Base-by-base conservation (phyloP, 2,329 filamentous ascomycete genomes). In the Mycosphaerella sp. region DNA sequence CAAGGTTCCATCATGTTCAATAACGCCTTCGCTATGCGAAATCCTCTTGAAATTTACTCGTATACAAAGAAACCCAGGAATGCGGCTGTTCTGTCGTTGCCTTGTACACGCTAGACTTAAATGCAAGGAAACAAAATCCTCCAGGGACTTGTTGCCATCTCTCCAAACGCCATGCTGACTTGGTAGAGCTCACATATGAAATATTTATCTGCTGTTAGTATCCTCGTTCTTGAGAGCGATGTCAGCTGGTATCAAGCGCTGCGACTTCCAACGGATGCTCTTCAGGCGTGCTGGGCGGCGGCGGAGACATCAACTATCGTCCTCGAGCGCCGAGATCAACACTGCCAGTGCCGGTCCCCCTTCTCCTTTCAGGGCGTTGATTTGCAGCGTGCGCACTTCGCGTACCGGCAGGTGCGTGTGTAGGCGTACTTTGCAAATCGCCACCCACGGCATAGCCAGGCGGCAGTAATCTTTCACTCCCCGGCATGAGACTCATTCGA, bases 381-480 rank as follows among this genome's bases (percentile, higher is more conserved):
- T 47, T 47, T n/a, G 47, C 43, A 5, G 47, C 47, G 5, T 48
- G 28, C n/a, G 52, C 37, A 16, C 51, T 53, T 28, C 52, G 53
- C 6, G 54, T 50, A 4, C 51, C 49, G n/a, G 54, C 51, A 39
- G 56, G 56, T 25, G 54, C 37, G 28, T 59, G 56, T 34, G 56
- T 59, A 18, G 56, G 56, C 12, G 56, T 56, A 30, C 53, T 54
- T 13, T 55, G 49, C n/a, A 51, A 43, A 9, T 49, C 44, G 13
- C 32, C 34, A 18, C 43, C 28, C 6, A 34, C 34, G 17, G 41
- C 36, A 9, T 44, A 40, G 1, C 47, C 53, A 17, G 54, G 52
- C 12, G 47, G 47, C 6, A 54, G 43, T 13, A 54, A 16, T 16
- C 28, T 45, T 14, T 49, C 43, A 36, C 42, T 42, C 21, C 51